Evolutionary conservation across 352 stramenopile species (phyloP).

Genomic region (Globisporangium spinosum): DNA sequence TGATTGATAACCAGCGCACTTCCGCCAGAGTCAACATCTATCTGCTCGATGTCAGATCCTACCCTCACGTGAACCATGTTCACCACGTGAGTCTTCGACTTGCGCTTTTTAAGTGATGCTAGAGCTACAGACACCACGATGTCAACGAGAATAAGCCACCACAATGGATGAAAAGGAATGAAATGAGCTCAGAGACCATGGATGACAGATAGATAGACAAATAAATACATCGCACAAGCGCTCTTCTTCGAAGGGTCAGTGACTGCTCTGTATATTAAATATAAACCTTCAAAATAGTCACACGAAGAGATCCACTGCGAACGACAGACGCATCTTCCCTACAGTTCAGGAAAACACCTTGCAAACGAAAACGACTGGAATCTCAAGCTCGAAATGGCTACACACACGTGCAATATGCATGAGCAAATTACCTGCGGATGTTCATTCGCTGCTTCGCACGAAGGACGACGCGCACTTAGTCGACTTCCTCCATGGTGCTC

Average conservation of each 20-base stretch:
- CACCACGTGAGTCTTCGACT: too few relatives aligned
- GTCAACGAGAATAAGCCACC: neutral
- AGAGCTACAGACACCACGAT: neutral
- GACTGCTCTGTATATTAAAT: slow-evolving; percentile 52
- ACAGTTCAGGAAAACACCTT: slow-evolving; percentile 5
- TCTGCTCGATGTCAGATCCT: too few relatives aligned
- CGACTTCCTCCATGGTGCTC: slow-evolving; percentile 98
- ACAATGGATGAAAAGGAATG: neutral
- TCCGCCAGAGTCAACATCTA: too few relatives aligned
- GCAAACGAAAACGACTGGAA: neutral
- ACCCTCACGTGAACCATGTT: too few relatives aligned
- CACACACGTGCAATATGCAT: slow-evolving; percentile 3
- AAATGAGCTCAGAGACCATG: neutral
- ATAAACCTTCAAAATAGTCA: slow-evolving; percentile 54
- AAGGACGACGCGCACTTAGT: slow-evolving; percentile 78
- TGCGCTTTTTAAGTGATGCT: too few relatives aligned
- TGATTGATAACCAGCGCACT: too few relatives aligned
- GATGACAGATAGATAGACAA: neutral
- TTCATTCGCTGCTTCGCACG: slow-evolving; percentile 1
- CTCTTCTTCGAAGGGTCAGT: neutral
- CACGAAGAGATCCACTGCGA: slow-evolving; percentile 40
- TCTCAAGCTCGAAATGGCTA: slow-evolving; percentile 1
- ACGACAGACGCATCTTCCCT: slow-evolving; percentile 20
- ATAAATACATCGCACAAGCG: neutral
- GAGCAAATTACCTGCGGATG: slow-evolving; percentile 1